Percentiles rank a stretch among this genome's conserved stretches.
These are phyloP conservation scores for Cydonia oblonga DNA, from an alignment of 331 rosid species.

Conservation along the genomic window DNA sequence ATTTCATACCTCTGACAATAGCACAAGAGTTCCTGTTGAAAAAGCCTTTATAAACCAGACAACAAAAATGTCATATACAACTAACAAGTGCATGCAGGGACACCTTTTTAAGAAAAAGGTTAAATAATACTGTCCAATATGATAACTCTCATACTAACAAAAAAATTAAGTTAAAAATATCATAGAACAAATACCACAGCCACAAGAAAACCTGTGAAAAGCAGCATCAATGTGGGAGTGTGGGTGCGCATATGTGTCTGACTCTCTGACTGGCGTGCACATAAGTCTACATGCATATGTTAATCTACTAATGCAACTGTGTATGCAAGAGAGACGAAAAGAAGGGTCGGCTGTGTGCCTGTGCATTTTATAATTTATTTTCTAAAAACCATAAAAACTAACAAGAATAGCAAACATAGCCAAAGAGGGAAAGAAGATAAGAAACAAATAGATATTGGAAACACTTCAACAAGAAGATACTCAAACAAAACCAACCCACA, in stretches of 20 bases:
- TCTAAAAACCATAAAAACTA: not conserved
- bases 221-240: not conserved
- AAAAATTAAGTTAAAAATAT: not conserved
- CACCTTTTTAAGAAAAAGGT: not conserved
- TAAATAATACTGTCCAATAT: not conserved
- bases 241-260: not conserved
- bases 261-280: not conserved
- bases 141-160: not conserved
- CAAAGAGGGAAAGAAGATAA: not conserved
- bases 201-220: not conserved
- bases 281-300: not conserved
- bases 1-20: conserved; percentile 12
- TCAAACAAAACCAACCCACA: conserved; percentile 2
- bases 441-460: not conserved
- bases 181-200: not conserved
- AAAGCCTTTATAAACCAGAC: conserved; percentile 7
- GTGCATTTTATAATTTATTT: not conserved
- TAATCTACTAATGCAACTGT: not conserved
- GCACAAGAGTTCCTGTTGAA: conserved; percentile 13
- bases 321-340: not conserved
- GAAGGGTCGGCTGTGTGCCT: not conserved
- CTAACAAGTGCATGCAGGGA: not conserved
- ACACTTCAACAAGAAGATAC: not conserved
- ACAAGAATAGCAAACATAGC: not conserved
- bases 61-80: conserved; percentile 7